Evolutionary conservation across 2,329 filamentous ascomycete genomes (phyloP), one percentile per base, ranked within the genome.

Genomic region (Phaeoacremonium minimum): DNA sequence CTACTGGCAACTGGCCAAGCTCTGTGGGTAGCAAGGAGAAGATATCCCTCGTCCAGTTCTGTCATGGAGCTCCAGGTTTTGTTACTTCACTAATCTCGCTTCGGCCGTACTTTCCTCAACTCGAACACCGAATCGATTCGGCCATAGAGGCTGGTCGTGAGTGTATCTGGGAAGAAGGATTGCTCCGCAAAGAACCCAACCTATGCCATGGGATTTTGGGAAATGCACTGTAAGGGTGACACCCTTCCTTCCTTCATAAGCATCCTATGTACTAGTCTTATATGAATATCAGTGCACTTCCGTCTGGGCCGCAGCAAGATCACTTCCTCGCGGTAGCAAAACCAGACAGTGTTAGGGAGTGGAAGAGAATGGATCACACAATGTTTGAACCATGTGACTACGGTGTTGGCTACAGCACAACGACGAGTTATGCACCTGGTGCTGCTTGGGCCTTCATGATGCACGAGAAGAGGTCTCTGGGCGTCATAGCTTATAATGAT

Each of bases 121-220:
- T 78, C 22, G 54, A 64, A 18, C 61, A 64, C 4, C 64, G 64
- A 35, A 75, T 78, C 35, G 68, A 73, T 4, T 56, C 51, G 16
- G 69, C 72, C 0, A 60, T 78, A 7, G 46, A 45, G 7, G 70
- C 61, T 37, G 73, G 65, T 5, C 60, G 72, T 28, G 63, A 66
- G 29, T 71, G 69, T 36, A 66, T 77, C 18, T 66, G 67, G 61
- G 64, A 68, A 40, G 60, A 71, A 33, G 76, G 76, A 1, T 51
- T 80, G 6, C 50, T 80, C 45, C 75, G 67, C n/a, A 80, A 80
- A 46, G 72, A 78, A 50, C 74, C 76, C 1, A 76, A 73, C 47
- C 48, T 81, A 22, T 80, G 76, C 50, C 76, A 80, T 45, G 69
- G 77, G 0, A 75, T 79, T 15, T 65, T 69, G 4, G 75, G 77